phyloP scores from a whole-genome alignment of 1,284 basidiomycete species.

The Agaricales sp. region DNA sequence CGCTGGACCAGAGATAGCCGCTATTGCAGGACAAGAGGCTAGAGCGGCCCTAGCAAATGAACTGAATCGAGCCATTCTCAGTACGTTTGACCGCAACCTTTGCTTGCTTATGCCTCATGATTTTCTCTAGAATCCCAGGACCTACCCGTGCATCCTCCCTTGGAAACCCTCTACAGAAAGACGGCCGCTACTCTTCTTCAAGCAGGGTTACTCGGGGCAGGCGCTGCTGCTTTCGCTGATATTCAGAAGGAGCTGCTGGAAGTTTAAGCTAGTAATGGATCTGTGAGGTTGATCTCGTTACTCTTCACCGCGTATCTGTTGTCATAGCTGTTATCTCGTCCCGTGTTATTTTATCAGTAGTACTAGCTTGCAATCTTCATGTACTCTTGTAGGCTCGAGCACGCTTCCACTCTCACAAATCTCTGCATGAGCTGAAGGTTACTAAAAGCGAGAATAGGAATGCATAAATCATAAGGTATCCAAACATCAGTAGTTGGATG shows the following conservation, averaged over 20 bases:
- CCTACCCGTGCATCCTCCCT: slow-evolving; percentile 52
- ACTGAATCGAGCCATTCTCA: slow-evolving; percentile 71
- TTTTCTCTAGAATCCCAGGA: slow-evolving; percentile 61
- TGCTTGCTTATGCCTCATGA: slow-evolving; percentile 8
- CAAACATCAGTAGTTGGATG: too few species aligned
- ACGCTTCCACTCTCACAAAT: too few species aligned
- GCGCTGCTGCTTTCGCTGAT: slow-evolving; percentile 72
- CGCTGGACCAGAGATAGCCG: slow-evolving; percentile 50
- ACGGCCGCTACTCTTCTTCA: slow-evolving; percentile 54
- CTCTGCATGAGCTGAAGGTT: too few species aligned
- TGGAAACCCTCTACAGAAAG: slow-evolving; percentile 71
- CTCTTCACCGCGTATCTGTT: too few species aligned
- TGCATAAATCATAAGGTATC: too few species aligned
- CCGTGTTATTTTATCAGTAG: too few species aligned
- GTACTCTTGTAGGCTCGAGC: too few species aligned
- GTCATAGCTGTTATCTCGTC: background rate
- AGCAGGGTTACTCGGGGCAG: slow-evolving; percentile 58
- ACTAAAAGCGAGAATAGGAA: too few species aligned
- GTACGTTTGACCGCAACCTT: slow-evolving; percentile 30
- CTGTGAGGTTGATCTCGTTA: too few species aligned
- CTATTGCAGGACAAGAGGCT: slow-evolving; percentile 57
- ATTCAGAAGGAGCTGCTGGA: slow-evolving; percentile 61
- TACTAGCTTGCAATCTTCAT: too few species aligned
- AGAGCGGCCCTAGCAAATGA: slow-evolving; percentile 61
- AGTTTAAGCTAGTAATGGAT: slow-evolving; percentile 11